These are phyloP conservation scores for Globomyces sp. DNA, from an alignment of 371 early-diverging fungal genomes.

Conservation along the genomic window DNA sequence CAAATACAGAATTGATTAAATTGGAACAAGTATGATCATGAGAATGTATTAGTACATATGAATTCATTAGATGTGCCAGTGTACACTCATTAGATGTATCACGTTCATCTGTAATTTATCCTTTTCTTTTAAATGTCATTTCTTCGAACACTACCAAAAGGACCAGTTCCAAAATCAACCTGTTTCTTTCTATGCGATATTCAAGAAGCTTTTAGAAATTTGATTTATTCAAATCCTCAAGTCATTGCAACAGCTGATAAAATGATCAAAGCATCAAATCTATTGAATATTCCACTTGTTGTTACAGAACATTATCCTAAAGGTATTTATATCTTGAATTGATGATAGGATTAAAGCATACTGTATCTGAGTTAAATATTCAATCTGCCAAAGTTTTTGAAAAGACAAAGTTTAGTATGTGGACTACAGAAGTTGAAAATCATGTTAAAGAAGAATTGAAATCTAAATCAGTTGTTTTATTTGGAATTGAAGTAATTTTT, in stretches of 20 bases:
- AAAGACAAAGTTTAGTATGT: conserved; percentile 94
- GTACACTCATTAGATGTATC: too few relatives aligned
- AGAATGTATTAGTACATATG: too few relatives aligned
- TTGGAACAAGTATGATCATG: too few relatives aligned
- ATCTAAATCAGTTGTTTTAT: conserved; percentile 73
- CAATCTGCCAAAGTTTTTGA: conserved; percentile 54
- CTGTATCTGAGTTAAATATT: conserved; percentile 75
- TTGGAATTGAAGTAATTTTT: conserved; percentile 79
- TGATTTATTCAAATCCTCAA: conserved; percentile 76
- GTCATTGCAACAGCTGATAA: conserved; percentile 85
- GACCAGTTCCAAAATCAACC: conserved; percentile 53
- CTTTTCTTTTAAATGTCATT: too few relatives aligned
- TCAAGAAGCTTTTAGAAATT: conserved; percentile 80
- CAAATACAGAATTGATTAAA: too few relatives aligned
- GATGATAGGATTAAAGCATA: conserved; percentile 64
- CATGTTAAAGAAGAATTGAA: conserved; percentile 48
- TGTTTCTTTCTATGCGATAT: conserved; percentile 94
- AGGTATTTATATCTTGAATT: conserved; percentile 36
- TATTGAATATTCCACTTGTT: conserved; percentile 77
- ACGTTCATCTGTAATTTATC: too few relatives aligned
- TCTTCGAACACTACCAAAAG: too few relatives aligned
- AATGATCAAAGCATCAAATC: conserved; percentile 58
- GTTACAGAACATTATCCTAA: conserved; percentile 89
- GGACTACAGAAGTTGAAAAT: conserved; percentile 61
- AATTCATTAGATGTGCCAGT: too few relatives aligned